Conservation (phyloP, 208 protist species). For the Zelonia costaricensis region DNA sequence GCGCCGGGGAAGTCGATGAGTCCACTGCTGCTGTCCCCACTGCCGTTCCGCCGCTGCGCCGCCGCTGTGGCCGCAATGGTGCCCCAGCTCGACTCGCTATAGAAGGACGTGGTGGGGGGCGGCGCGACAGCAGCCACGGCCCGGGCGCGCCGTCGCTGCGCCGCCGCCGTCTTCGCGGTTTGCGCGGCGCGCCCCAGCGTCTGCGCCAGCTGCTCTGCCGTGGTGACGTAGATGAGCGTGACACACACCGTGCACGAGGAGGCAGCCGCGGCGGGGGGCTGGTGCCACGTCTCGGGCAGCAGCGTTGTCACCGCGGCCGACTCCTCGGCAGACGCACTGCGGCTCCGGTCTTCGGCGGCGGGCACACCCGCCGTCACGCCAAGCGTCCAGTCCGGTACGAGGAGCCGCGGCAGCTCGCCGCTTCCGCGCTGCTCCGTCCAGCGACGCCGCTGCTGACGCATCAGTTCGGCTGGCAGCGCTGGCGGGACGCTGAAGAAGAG, state of each 20-base stretch:
- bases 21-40: not conserved
- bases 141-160: not conserved
- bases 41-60: not conserved
- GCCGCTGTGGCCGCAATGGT: not conserved
- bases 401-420: not conserved
- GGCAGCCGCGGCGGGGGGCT: too few species aligned
- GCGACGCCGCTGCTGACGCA: constrained; percentile 2
- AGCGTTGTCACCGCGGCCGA: too few species aligned
- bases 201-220: constrained; percentile 24
- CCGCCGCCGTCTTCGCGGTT: not conserved
- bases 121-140: not conserved
- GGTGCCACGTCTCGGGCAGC: too few species aligned
- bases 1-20: too few species aligned
- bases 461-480: constrained; percentile 6
- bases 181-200: constrained; percentile 10
- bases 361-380: too few species aligned
- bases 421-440: not conserved
- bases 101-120: too few species aligned
- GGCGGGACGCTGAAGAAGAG: constrained; percentile 29
- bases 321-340: too few species aligned
- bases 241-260: constrained; percentile 27
- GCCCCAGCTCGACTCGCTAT: too few species aligned
- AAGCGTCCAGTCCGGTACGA: constrained; percentile 20
- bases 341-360: too few species aligned
- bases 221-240: constrained; percentile 29